A percentile compares a stretch with the other conserved stretches of the same genome.
phyloP scores from a whole-genome alignment of 202 grass and related monocot genomes.

The Zizania palustris region DNA sequence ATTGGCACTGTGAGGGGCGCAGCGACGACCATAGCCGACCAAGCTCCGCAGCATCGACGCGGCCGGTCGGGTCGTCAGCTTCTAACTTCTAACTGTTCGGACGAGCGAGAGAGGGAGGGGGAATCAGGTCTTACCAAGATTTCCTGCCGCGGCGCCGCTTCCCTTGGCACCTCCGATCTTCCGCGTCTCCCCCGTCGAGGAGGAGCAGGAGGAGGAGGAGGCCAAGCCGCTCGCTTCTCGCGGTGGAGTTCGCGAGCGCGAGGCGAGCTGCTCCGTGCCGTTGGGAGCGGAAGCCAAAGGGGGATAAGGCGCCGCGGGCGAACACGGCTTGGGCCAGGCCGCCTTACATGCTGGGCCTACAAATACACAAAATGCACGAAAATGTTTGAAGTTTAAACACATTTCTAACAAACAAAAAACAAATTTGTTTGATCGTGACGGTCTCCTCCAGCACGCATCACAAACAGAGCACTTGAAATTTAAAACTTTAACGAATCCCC shows the following conservation, averaged over 20 bases:
- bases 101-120: not conserved
- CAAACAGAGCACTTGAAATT: not conserved
- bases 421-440: not conserved
- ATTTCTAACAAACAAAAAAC: not conserved
- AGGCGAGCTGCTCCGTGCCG: not conserved
- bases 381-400: not conserved
- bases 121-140: conserved; percentile 5
- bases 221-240: conserved; percentile 9
- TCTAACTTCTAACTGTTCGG: not conserved
- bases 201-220: not conserved
- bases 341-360: not conserved
- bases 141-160: not conserved
- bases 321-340: not conserved
- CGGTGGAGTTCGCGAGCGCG: not conserved
- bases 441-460: not conserved
- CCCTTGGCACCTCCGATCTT: not conserved
- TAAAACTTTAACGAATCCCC: not conserved
- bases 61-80: conserved; percentile 1
- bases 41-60: not conserved
- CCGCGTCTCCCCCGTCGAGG: not conserved
- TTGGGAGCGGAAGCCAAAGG: not conserved
- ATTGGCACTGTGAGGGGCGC: too few relatives aligned
- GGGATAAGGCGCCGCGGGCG: not conserved
- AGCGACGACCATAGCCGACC: not conserved
- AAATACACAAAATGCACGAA: not conserved